A percentile compares a stretch with the other conserved stretches of the same genome.
These are phyloP conservation scores for Eustoma russellianum DNA, from an alignment of 257 asterid species.

Conservation along the genomic window DNA sequence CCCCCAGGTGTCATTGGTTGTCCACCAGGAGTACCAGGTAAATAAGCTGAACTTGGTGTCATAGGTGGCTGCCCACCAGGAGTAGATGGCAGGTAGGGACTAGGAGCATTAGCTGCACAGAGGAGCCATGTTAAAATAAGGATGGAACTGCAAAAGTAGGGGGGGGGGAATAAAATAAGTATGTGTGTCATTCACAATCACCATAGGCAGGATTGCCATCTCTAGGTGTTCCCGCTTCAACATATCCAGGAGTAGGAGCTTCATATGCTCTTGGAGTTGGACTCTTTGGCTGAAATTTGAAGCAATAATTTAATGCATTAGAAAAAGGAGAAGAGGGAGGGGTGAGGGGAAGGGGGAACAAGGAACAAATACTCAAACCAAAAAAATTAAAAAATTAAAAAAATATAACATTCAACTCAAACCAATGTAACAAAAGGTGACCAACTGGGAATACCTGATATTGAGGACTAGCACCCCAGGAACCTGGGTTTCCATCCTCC, in stretches of 20 bases:
- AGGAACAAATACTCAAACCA: too few species aligned
- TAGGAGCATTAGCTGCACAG: conserved; percentile 84
- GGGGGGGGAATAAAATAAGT: neutral
- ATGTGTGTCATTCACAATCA: conserved; percentile 15
- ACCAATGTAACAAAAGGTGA: too few species aligned
- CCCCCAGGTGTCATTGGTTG: conserved; percentile 98
- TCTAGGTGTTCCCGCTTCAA: conserved; percentile 87
- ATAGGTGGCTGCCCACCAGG: conserved; percentile 98
- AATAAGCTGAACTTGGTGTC: conserved; percentile 93
- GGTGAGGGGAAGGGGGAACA: too few species aligned
- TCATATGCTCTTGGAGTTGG: conserved; percentile 81
- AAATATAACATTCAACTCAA: conserved; percentile 1
- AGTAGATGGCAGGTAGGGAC: conserved; percentile 95
- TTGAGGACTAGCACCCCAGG: conserved; percentile 97
- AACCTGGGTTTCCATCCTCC: conserved; percentile 97
- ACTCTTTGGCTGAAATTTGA: conserved; percentile 67
- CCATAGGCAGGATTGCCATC: conserved; percentile 79
- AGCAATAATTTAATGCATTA: conserved; percentile 1
- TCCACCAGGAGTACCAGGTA: conserved; percentile 98
- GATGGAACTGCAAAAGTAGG: neutral
- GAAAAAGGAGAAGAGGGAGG: too few species aligned
- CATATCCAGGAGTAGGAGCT: conserved; percentile 99
- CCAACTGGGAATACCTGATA: conserved; percentile 49
- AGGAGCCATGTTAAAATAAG: conserved; percentile 4
- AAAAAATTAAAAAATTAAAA: neutral